Evolutionary conservation across 1,284 basidiomycete species (phyloP).

Genomic region (Peniophora sp.): DNA sequence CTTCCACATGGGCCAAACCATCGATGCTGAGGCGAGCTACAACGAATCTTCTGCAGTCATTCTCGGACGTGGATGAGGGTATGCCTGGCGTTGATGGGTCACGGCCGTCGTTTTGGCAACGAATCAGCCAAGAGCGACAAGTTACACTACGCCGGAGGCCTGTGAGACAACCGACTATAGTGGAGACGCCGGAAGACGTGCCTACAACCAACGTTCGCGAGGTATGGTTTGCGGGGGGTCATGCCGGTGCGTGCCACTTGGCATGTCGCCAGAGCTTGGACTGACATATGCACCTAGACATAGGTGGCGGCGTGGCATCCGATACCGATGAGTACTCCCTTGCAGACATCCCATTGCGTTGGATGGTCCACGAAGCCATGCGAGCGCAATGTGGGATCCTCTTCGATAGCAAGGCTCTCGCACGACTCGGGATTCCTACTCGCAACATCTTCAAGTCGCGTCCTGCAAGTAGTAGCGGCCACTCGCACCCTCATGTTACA

Average conservation of each 20-base stretch:
- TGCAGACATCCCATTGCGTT: conserved; percentile 23
- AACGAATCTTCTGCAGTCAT: too few relatives aligned
- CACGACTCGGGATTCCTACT: conserved; percentile 11
- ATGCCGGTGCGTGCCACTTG: neutral
- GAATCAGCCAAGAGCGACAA: too few relatives aligned
- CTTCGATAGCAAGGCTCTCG: conserved; percentile 19
- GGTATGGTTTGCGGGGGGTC: neutral
- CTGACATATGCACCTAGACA: neutral
- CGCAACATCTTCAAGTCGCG: conserved; percentile 1
- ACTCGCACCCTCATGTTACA: neutral
- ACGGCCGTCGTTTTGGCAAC: too few relatives aligned
- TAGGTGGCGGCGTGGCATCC: conserved; percentile 14
- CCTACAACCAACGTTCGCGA: neutral
- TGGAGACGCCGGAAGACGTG: neutral
- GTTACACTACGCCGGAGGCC: too few relatives aligned
- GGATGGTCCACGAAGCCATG: conserved; percentile 27
- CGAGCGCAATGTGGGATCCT: conserved; percentile 16
- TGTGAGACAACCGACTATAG: neutral
- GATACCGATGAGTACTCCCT: conserved; percentile 14
- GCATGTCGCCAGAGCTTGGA: neutral
- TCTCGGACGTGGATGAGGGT: neutral
- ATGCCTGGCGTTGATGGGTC: neutral
- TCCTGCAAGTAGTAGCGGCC: too few relatives aligned
- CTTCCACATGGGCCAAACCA: conserved; percentile 5
- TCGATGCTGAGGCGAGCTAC: neutral